Percentiles rank a stretch among this genome's conserved stretches.
Evolutionary conservation across 768 basidiomycete genomes (phyloP).

Genomic region (Leccinum disarticulatum): DNA sequence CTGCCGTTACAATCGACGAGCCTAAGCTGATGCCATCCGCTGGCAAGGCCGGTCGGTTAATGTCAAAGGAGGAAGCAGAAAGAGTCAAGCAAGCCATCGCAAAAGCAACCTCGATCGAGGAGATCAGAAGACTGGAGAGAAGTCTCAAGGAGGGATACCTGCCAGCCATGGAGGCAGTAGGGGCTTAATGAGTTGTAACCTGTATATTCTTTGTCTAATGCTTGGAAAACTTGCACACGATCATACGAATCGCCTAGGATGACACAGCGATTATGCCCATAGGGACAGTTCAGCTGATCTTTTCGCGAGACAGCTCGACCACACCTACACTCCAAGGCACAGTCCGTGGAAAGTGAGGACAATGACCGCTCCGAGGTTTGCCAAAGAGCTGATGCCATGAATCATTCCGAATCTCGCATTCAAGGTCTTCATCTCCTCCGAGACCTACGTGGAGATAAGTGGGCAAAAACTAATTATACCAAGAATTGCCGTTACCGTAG

Average conservation of each 20-base stretch:
- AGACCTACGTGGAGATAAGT: conserved; percentile 46
- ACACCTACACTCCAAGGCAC: conserved; percentile 55
- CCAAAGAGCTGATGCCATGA: conserved; percentile 68
- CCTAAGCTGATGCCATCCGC: conserved; percentile 57
- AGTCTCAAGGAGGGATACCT: conserved; percentile 82
- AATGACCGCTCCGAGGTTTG: conserved; percentile 61
- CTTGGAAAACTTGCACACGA: not conserved
- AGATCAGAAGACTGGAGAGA: conserved; percentile 80
- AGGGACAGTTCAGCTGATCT: not conserved
- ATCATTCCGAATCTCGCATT: conserved; percentile 64
- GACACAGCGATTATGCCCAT: not conserved
- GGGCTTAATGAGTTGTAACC: conserved; percentile 52
- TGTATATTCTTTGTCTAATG: conserved; percentile 34
- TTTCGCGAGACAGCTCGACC: conserved; percentile 40
- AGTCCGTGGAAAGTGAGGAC: conserved; percentile 67
- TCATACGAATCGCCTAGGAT: not conserved
- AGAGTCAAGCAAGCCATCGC: conserved; percentile 85
- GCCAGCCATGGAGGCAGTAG: conserved; percentile 74
- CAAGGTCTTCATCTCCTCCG: conserved; percentile 64
- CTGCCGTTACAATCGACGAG: conserved; percentile 69
- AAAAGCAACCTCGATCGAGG: conserved; percentile 88
- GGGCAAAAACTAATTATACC: conserved; percentile 6
- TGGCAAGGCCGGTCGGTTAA: conserved; percentile 78
- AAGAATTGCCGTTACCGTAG: conserved; percentile 47
- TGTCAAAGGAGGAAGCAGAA: conserved; percentile 91